Percentiles rank a stretch among this genome's conserved stretches.
phyloP scores from a whole-genome alignment of 1,139 yeast species.

The Yamadazyma sp. region DNA sequence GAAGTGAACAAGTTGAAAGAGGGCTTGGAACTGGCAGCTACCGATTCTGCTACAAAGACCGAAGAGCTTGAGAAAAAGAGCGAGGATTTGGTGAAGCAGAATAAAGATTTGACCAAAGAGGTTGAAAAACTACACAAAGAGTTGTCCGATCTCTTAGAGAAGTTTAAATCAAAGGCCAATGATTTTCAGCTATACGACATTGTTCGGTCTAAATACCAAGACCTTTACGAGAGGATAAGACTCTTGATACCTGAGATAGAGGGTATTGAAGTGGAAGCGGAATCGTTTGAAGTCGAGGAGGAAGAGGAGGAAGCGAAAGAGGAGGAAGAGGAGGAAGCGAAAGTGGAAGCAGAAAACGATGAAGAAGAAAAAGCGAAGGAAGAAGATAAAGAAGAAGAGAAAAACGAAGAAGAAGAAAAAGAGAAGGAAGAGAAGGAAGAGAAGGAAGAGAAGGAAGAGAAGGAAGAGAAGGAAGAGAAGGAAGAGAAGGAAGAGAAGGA shows the following conservation, averaged over 20 bases:
- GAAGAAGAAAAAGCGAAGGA: slow-evolving; percentile 2
- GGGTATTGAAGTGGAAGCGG: slow-evolving; percentile 12
- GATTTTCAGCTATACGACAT: slow-evolving; percentile 15
- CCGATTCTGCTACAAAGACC: not conserved
- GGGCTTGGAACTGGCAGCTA: not conserved
- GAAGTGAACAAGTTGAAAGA: slow-evolving; percentile 2
- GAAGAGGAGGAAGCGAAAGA: slow-evolving; percentile 3
- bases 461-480: slow-evolving; percentile 3
- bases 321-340: not conserved
- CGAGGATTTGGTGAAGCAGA: not conserved
- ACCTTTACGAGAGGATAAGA: slow-evolving; percentile 10
- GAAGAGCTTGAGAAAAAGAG: not conserved
- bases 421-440: slow-evolving; percentile 2
- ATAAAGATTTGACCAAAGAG: not conserved
- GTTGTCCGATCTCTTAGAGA: not conserved
- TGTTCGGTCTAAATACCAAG: slow-evolving; percentile 10
- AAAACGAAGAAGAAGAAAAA: slow-evolving; percentile 2
- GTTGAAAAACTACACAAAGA: not conserved
- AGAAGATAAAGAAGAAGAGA: not conserved
- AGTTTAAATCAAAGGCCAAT: slow-evolving; percentile 4
- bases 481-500: not conserved
- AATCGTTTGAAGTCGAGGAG: slow-evolving; percentile 12
- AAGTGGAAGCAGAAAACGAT: not conserved
- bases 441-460: slow-evolving; percentile 4
- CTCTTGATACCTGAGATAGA: slow-evolving; percentile 9